phyloP scores from a whole-genome alignment of 2,329 filamentous ascomycete species.

The Nigrospora oryzae region DNA sequence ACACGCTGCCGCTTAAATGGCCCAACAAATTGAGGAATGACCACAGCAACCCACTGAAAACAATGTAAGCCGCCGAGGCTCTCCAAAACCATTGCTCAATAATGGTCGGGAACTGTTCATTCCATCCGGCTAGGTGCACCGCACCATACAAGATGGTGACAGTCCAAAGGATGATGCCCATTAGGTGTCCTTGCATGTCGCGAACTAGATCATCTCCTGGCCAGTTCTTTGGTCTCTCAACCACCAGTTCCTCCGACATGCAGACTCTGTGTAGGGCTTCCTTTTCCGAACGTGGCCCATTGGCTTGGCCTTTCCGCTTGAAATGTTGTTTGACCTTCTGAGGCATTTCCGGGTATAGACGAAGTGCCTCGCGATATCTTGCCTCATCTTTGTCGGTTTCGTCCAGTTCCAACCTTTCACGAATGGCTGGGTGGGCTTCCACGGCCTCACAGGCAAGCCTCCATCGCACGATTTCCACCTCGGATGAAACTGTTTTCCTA shows the following conservation, averaged over 20 bases:
- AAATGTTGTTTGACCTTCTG: neutral
- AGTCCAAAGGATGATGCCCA: constrained; percentile 5
- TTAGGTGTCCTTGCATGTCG: constrained; percentile 2
- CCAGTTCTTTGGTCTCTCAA: constrained; percentile 3
- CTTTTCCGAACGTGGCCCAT: neutral
- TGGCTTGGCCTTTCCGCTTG: neutral
- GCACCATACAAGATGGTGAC: constrained; percentile 1
- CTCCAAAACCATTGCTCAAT: constrained; percentile 14
- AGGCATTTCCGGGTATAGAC: constrained; percentile 1
- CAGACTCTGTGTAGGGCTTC: neutral
- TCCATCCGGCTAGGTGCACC: constrained; percentile 16
- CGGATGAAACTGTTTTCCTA: neutral
- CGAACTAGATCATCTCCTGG: constrained; percentile 5
- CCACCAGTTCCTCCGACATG: constrained; percentile 2
- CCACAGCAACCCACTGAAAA: constrained; percentile 7
- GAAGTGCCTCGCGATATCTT: neutral
- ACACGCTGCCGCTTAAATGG: neutral
- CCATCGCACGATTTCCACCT: neutral
- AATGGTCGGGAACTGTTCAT: constrained; percentile 14
- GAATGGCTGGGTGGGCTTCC: neutral
- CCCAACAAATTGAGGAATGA: constrained; percentile 3
- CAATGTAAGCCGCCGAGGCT: constrained; percentile 9
- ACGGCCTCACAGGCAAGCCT: constrained; percentile 1
- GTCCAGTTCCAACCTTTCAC: neutral
- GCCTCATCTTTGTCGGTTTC: neutral